Evolutionary conservation across 139 green algal genomes (phyloP), one percentile per base, ranked within the genome.

Genomic region (Yamagishiella unicocca): DNA sequence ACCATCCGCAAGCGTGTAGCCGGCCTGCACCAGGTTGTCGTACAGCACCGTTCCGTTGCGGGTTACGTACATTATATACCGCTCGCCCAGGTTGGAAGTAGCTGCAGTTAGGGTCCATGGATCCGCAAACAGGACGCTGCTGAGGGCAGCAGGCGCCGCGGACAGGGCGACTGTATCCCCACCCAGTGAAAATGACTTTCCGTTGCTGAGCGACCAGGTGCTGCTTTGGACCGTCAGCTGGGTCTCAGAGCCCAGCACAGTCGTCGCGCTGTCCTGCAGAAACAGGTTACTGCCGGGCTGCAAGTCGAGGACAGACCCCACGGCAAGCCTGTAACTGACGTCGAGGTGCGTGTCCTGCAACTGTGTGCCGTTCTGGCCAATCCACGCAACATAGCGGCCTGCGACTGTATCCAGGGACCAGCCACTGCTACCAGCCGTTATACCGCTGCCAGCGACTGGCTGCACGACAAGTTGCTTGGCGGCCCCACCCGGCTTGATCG

Each of bases 241-340:
- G 24, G 55, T 43, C 12, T 38, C 37, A 3, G 10, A 12, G 12
- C 17, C 2, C 2, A 84, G 77, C 7, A 73, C 37, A 21, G 37
- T 73, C n/a, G 77, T 84, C n/a, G 14, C 24, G 38, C 53, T 72
- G 55, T 73, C 55, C 55, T 84, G 77, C 3, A 58, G 24, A 21
- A 73, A 1, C 2, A 84, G 22, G 24, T 27, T 21, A 19, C 55
- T 74, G 54, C 42, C 40, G 24, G 9, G 14, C 1, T 37, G 55
- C 55, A 84, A 55, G 2, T 1, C 2, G 14, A 84, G 10, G 1
- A 9, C 14, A 10, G 77, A 73, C 14, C 55, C 54, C 14, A 4
- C 19, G 25, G 77, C 33, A 0, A 84, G 77, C 10, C 4, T 9
- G 22, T 54, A 73, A 29, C n/a, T 73, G 10, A 29, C 55, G 12